Base-by-base conservation (phyloP, 129 eudicot genomes). In the Flaveria robusta region DNA sequence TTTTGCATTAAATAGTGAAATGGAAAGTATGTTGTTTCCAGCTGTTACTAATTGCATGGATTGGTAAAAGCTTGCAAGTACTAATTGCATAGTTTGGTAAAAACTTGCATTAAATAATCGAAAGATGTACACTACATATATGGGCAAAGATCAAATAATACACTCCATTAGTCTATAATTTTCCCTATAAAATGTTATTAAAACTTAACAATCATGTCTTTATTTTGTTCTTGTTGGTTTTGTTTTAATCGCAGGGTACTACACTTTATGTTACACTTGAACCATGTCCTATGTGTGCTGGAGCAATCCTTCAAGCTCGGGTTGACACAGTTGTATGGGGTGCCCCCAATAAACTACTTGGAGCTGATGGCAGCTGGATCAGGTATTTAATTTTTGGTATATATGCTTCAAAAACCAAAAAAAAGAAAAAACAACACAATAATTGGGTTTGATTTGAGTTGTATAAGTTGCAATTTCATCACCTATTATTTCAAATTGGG, bases 321-420 rank as follows among this genome's bases (percentile, higher is more conserved):
- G 68, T 94, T 34, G 96, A 87, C 79, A 84, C 97, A 8, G 81
- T 94, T 81, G 98, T 94, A n/a, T 94, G 97, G 97, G 98, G 98
- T 74, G 98, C 98, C 74, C 98, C 98, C 16, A 94, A 94, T 81
- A 94, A 94, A 83, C 96, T 94, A 65, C 97, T 94, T 46, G 98
- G 98, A 81, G 98, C 98, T n/a, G 98, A 91, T 87, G 98, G 98
- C 34, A 94, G 98, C 86, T 94, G 98, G 98, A 89, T 94, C 79
- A 87, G 97, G 98, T 91, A 84, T 67, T 20, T 41, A 29, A 55
- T 55, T 8, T 78, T 55, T 37, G 14, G 18, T 26, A 60, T 74
- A 60, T 74, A 60, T 43, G 0, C 15, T 59, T 29, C 16, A 52
- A 41, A 72, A 72, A 27, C n/a, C 16, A 52, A 41, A 72, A 72